A percentile compares a stretch with the other conserved stretches of the same genome.
phyloP scores from a whole-genome alignment of 306 rosid species.

The Castanospermum australe region DNA sequence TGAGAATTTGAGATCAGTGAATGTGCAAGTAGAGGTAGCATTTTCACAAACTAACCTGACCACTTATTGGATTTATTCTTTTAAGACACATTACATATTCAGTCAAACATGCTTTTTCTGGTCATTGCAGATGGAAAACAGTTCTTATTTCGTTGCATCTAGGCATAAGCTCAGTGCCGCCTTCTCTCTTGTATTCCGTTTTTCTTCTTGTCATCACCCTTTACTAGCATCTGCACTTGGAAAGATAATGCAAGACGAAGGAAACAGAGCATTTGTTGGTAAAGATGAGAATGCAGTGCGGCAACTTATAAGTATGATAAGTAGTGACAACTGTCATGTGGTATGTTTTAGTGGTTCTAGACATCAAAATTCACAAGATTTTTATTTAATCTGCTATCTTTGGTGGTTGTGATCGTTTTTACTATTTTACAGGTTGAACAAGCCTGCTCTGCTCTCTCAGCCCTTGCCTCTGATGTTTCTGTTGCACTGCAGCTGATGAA shows the following conservation, averaged over 20 bases:
- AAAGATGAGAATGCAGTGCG: slow-evolving; percentile 97
- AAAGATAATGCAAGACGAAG: slow-evolving; percentile 90
- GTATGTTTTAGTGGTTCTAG: slow-evolving; percentile 50
- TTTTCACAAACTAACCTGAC: slow-evolving; percentile 18
- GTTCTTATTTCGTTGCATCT: slow-evolving; percentile 82
- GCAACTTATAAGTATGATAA: slow-evolving; percentile 99
- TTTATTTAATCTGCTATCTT: slow-evolving; percentile 17
- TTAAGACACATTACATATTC: slow-evolving; percentile 12
- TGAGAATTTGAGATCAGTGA: slow-evolving; percentile 88
- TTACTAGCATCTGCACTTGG: slow-evolving; percentile 94
- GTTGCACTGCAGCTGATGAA: slow-evolving; percentile 89
- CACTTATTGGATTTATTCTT: neutral
- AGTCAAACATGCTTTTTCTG: slow-evolving; percentile 31
- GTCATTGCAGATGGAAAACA: slow-evolving; percentile 87
- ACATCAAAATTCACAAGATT: slow-evolving; percentile 3
- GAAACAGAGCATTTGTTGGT: slow-evolving; percentile 80
- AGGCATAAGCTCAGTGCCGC: slow-evolving; percentile 95
- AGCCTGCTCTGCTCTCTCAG: slow-evolving; percentile 95
- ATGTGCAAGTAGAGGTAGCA: slow-evolving; percentile 91
- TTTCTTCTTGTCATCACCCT: slow-evolving; percentile 97
- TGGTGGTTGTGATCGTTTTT: slow-evolving; percentile 26
- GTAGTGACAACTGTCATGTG: slow-evolving; percentile 89
- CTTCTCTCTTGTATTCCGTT: slow-evolving; percentile 96
- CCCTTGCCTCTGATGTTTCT: slow-evolving; percentile 81
- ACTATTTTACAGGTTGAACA: slow-evolving; percentile 75